Evolutionary conservation across 108 stramenopile genomes (phyloP), one percentile per base, ranked within the genome.

Genomic region (Stephanodiscus minutulus): DNA sequence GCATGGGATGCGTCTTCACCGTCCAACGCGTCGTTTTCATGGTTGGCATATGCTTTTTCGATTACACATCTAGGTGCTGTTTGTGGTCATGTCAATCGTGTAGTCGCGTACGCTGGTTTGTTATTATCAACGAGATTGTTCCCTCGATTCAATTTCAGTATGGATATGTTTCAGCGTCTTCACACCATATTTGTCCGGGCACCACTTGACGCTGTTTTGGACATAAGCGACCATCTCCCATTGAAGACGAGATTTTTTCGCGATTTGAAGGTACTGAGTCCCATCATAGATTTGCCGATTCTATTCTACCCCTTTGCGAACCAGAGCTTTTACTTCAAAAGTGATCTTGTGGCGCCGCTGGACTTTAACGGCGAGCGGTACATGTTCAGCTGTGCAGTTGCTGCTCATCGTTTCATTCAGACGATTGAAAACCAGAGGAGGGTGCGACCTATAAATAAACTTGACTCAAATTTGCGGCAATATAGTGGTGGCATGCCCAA

Each of bases 261-360:
- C 17, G 79, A 80, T 59, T 35, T 96, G 47, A 65, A 73, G 49
- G 29, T 60, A 18, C 33, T 85, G 60, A 68, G 60, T 43, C 71
- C 79, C 20, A 78, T 92, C 44, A 67, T 96, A 2, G 91, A 96
- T 58, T 64, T 96, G 49, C 95, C 95, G 0, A 64, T 96, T 25
- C 73, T 96, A 21, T 96, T 96, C 79, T 90, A 88, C 68, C 91
- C 91, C 5, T 96, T 91, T 63, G 86, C 90, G 61, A 88, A 82
- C 50, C 64, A 83, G 52, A 81, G 64, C 21, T 93, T 88, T 70
- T 73, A 82, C 81, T 96, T 96, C 81, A 61, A 64, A 33, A 88
- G 86, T 29, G 85, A 88, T 31, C 63, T 96, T 36, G 49, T 74
- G 28, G 85, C 88, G 2, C 89, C 90, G 27, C 10, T n/a, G 6